Evolutionary conservation across 148 eudicot genomes (phyloP).

Genomic region (Camellia japonica): DNA sequence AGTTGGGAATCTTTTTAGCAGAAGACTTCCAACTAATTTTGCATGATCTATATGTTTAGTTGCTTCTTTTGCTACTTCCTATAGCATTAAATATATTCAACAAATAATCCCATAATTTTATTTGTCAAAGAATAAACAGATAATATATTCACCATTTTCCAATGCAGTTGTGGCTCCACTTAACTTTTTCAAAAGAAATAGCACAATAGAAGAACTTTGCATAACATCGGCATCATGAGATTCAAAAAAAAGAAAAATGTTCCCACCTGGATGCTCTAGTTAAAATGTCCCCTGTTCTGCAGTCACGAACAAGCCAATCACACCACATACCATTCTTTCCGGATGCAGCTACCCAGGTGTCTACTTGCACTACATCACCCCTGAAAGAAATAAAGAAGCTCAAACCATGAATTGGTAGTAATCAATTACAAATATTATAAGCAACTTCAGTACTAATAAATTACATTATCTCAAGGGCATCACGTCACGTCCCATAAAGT

Average conservation of each 20-base stretch:
- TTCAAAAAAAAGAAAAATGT: neutral
- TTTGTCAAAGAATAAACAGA: neutral
- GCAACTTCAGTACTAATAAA: no score
- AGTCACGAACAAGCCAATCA: constrained; percentile 84
- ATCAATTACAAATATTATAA: no score
- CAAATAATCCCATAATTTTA: neutral
- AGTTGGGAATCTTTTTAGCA: neutral
- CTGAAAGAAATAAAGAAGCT: constrained; percentile 32
- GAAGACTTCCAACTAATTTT: neutral
- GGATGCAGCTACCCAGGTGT: constrained; percentile 88
- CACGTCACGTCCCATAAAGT: no score
- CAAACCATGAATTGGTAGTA: no score
- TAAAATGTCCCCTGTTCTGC: constrained; percentile 73
- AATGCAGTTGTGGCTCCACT: neutral
- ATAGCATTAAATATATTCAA: neutral
- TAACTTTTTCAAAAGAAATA: neutral
- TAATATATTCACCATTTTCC: neutral
- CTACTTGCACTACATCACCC: constrained; percentile 98
- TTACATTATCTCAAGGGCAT: no score
- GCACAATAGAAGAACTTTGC: neutral
- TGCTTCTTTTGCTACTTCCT: neutral
- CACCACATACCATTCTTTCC: constrained; percentile 98
- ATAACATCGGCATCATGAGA: neutral
- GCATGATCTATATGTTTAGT: neutral
- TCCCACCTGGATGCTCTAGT: constrained; percentile 90